phyloP scores from a whole-genome alignment of 257 asterid species.

The Jacaranda copaia region DNA sequence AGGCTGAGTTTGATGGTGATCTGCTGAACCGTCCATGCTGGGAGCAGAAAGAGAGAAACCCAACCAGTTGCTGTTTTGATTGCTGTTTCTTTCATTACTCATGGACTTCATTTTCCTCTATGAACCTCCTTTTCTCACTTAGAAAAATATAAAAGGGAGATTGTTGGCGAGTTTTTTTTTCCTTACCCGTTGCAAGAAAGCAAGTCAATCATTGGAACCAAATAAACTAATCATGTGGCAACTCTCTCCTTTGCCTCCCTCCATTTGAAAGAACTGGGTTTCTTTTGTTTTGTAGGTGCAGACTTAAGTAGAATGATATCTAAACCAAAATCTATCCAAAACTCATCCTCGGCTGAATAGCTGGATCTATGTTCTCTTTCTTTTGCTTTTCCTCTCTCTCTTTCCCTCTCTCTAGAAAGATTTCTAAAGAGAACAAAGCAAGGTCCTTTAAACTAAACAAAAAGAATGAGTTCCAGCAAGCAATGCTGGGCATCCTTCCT shows the following conservation, averaged over 20 bases:
- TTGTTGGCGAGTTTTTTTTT: conserved; percentile 7
- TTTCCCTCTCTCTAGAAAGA: conserved; percentile 52
- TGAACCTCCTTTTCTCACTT: conserved; percentile 21
- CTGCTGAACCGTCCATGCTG: conserved; percentile 57
- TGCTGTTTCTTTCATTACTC: conserved; percentile 55
- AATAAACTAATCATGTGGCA: conserved; percentile 58
- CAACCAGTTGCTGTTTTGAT: conserved; percentile 63
- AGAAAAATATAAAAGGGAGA: conserved; percentile 20
- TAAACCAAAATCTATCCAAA: conserved; percentile 49
- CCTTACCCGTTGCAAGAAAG: conserved; percentile 46
- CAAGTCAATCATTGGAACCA: conserved; percentile 77
- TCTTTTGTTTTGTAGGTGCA: conserved; percentile 75
- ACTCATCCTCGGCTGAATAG: conserved; percentile 43
- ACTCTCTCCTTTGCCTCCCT: conserved; percentile 38
- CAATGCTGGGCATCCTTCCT: conserved; percentile 81
- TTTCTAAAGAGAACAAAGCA: conserved; percentile 66
- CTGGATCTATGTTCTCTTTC: conserved; percentile 49
- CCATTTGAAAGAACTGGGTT: conserved; percentile 17
- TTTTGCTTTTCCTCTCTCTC: conserved; percentile 37
- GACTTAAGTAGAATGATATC: conserved; percentile 51
- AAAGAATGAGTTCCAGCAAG: conserved; percentile 92
- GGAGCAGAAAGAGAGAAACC: conserved; percentile 88
- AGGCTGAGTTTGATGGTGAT: conserved; percentile 48
- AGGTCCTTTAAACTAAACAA: conserved; percentile 81
- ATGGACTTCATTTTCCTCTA: conserved; percentile 50